Evolutionary conservation across 2,329 filamentous ascomycete genomes (phyloP), one percentile per base, ranked within the genome.

Genomic region (Paramyrothecium roridum): DNA sequence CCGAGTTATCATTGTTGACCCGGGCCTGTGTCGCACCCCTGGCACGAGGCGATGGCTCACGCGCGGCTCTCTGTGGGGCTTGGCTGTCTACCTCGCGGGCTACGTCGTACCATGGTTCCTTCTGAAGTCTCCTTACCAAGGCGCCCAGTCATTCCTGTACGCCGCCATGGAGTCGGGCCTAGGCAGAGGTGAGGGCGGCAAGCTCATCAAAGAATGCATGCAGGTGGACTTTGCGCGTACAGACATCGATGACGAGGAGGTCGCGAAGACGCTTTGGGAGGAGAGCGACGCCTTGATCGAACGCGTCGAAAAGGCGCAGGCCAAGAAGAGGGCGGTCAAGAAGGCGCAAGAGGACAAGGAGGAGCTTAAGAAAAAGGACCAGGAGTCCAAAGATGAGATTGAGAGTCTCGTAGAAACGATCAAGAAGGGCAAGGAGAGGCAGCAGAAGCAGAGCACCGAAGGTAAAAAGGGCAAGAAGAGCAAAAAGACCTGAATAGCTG

Each of bases 1-100:
- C 3, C 85, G 90, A 34, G 91, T 97, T 48, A 79, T 96, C 51
- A 82, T 96, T 56, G 90, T 93, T 2, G 93, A 99, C 65, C 95
- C 95, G 0, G 93, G 95, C 20, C 84, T 88, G 61, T 83, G 86
- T 22, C 85, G 95, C 52, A 98, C 93, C 10, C 91, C 93, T 0
- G 93, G 95, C 2, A 96, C 88, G 73, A 84, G 91, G 48, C 83
- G 92, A 56, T 98, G 92, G 88, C 76, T 99, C 26, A 92, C 90
- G 0, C 82, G 91, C 33, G 95, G 95, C 8, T 90, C 90, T 3
- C 77, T 99, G 0, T 86, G 85, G 81, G 93, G 93, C 0, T 77
- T 99, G 20, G 70, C 86, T 0, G 50, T 91, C 19, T 99, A 99
- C 71, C 70, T 96, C 8, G 48, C 88, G 12, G 84, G 85, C 34